Evolutionary conservation across 257 asterid species (phyloP).

Genomic region (Gardenia jasminoides): DNA sequence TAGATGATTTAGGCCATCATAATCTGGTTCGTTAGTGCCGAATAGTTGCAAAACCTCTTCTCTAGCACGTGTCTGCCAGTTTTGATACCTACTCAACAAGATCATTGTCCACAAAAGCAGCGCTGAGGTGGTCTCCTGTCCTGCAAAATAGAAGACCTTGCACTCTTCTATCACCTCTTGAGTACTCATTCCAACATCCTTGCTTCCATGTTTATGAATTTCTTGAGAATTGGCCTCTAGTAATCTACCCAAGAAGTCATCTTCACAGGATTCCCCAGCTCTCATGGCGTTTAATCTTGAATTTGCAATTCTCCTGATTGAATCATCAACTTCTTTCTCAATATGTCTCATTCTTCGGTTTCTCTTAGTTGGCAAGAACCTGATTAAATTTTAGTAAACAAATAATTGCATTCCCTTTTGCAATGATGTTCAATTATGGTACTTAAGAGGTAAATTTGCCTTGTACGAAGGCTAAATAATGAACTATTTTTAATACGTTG

Average conservation of each 20-base stretch:
- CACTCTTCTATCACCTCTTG: not conserved
- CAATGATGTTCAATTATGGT: too few relatives aligned
- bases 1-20: conserved; percentile 3
- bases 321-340: conserved; percentile 31
- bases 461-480: too few relatives aligned
- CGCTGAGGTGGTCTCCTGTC: not conserved
- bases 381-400: not conserved
- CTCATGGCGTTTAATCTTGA: conserved; percentile 33
- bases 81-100: conserved; percentile 1
- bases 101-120: not conserved
- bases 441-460: too few relatives aligned
- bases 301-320: conserved; percentile 28
- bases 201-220: conserved; percentile 8
- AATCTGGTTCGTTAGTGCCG: conserved; percentile 6
- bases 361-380: conserved; percentile 39
- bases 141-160: not conserved
- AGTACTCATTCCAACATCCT: conserved; percentile 8
- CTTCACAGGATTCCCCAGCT: conserved; percentile 23
- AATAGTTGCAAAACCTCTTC: conserved; percentile 13
- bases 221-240: conserved; percentile 4
- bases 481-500: too few relatives aligned
- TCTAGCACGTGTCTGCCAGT: conserved; percentile 17
- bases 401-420: too few relatives aligned
- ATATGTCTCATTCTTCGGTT: conserved; percentile 37
- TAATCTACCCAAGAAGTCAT: conserved; percentile 30